Percentiles rank a stretch among this genome's conserved stretches.
phyloP scores from a whole-genome alignment of 1,284 basidiomycete species.

The Cryptococcus wingfieldii region DNA sequence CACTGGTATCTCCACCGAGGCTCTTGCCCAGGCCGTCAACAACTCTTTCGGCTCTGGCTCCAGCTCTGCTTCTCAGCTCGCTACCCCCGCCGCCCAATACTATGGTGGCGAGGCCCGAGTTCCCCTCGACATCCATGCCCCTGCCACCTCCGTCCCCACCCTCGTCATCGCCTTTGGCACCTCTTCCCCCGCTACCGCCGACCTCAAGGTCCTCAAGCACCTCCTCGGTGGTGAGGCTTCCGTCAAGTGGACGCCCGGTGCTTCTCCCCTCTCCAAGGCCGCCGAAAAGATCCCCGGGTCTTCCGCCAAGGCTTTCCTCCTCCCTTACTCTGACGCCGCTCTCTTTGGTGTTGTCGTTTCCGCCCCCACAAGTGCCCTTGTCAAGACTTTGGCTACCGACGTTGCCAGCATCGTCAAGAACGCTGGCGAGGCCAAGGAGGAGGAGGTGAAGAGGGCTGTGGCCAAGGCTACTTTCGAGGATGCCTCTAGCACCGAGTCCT shows the following conservation, averaged over 20 bases:
- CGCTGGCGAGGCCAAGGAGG: conserved; percentile 58
- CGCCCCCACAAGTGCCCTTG: conserved; percentile 42
- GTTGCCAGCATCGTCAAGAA: conserved; percentile 63
- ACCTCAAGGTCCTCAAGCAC: conserved; percentile 70
- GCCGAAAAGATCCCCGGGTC: conserved; percentile 46
- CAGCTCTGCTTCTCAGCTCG: conserved; percentile 5
- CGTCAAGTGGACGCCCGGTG: conserved; percentile 77
- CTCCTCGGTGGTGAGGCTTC: conserved; percentile 66
- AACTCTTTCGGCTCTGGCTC: conserved; percentile 57
- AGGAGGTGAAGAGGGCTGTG: conserved; percentile 72
- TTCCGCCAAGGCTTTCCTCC: conserved; percentile 66
- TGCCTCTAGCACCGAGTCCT: conserved; percentile 63
- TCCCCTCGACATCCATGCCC: conserved; percentile 51
- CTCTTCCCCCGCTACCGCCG: conserved; percentile 58
- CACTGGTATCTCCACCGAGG: conserved; percentile 70
- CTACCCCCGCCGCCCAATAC: conserved; percentile 53
- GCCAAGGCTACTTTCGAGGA: conserved; percentile 81
- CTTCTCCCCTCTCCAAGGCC: conserved; percentile 61
- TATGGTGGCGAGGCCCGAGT: conserved; percentile 80
- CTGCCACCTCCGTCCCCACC: conserved; percentile 60
- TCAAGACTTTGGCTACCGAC: conserved; percentile 57
- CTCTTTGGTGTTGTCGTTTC: conserved; percentile 72
- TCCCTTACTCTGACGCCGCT: conserved; percentile 84
- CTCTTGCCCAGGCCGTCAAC: conserved; percentile 67
- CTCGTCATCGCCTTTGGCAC: conserved; percentile 78